phyloP scores from a whole-genome alignment of 1,284 basidiomycete genomes.

The Malassezia nana region DNA sequence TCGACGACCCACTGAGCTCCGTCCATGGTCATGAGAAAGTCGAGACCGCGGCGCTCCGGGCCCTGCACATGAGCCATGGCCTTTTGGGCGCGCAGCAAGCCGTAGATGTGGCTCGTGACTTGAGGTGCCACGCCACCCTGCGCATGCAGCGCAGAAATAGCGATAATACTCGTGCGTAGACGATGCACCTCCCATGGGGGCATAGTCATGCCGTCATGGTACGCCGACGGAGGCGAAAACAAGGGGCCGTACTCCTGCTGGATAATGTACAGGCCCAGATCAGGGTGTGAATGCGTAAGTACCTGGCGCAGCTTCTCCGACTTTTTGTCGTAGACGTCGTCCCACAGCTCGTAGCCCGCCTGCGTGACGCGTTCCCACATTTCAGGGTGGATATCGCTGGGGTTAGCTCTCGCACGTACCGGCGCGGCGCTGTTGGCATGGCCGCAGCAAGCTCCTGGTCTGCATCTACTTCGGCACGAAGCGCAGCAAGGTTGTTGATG shows the following conservation, averaged over 20 bases:
- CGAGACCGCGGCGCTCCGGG: constrained; percentile 54
- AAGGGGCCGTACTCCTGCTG: constrained; percentile 76
- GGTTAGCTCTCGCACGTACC: constrained; percentile 20
- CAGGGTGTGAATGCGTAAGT: constrained; percentile 64
- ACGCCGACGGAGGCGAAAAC: constrained; percentile 60
- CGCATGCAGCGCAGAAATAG: constrained; percentile 78
- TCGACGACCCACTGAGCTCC: constrained; percentile 84
- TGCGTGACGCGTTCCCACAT: constrained; percentile 22
- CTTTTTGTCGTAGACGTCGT: constrained; percentile 82
- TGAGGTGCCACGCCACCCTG: constrained; percentile 79
- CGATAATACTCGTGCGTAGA: constrained; percentile 75
- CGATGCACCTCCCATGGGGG: constrained; percentile 62
- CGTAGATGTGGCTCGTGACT: constrained; percentile 81
- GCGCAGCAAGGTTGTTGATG: constrained; percentile 47
- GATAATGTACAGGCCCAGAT: constrained; percentile 71
- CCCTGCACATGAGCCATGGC: constrained; percentile 49
- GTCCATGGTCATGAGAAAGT: constrained; percentile 76
- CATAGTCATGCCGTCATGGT: constrained; percentile 34
- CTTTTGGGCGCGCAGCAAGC: constrained; percentile 65
- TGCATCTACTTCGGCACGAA: constrained; percentile 37
- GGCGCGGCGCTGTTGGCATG: constrained; percentile 32
- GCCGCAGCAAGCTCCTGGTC: constrained; percentile 29
- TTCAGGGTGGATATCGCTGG: constrained; percentile 26
- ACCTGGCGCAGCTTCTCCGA: constrained; percentile 78
- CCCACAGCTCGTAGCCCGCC: constrained; percentile 55